Base-by-base conservation (phyloP, 208 protist species). In the Trypanosomatidae sp. region DNA sequence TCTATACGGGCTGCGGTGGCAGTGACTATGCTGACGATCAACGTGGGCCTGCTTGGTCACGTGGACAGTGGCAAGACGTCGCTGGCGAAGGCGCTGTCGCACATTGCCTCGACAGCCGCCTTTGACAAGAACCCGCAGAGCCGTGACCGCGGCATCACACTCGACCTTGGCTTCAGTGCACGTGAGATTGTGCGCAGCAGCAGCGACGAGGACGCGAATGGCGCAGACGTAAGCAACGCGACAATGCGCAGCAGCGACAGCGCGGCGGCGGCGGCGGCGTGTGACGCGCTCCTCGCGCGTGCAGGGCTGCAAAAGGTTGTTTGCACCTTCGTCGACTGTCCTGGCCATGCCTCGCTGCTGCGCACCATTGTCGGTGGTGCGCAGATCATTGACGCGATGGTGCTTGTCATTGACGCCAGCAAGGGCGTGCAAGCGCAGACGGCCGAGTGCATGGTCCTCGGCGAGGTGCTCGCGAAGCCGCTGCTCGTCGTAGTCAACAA, bases 361-460 rank as follows among this genome's bases (percentile, higher is more conserved):
- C 72, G 84, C 18, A 99, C 97, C 2, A 88, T 99, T n/a, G 89
- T 99, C 27, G 96, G 95, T 19, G 96, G 96, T 3, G 94, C 96
- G 19, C 94, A 98, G 57, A 99, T 99, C 43, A 99, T 99, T 40
- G 97, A 99, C 65, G 64, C 97, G 15, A 97, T 98, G 78, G 61
- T 99, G 43, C 72, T 99, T 10, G 94, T 98, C 21, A 82, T 99
- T 11, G 97, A 99, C 64, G 86, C 88, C 1, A 81, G 48, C 2
- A 99, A 99, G 56, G 97, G 97, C 10, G 87, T 99, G 41, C 97
- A 99, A 65, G 96, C 96, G 8, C 97, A 99, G 60, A 99, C 97
- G 10, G 93, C 96, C 2, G 97, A 99, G 60, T 96, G 88, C 48
- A 39, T 94, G 8, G 79, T 89, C 6, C 63, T 94, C 25, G 86